phyloP scores from a whole-genome alignment of 2,329 filamentous ascomycete genomes.

The Pseudogymnoascus sp. region DNA sequence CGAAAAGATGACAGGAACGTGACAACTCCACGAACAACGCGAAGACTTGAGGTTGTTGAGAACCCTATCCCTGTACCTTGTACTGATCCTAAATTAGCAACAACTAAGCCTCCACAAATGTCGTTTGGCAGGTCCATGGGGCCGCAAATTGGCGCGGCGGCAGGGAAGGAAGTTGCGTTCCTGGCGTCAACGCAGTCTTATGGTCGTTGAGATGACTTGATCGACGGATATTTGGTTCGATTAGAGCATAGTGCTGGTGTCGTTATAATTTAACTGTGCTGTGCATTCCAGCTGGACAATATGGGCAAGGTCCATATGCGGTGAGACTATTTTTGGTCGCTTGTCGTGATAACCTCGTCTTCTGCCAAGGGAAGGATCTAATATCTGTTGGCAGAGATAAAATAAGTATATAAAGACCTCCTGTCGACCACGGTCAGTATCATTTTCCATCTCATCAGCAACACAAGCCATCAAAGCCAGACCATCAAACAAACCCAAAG shows the following conservation, averaged over 20 bases:
- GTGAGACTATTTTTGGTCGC: neutral
- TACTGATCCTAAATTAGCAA: neutral
- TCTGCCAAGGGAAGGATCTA: neutral
- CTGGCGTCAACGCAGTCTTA: neutral
- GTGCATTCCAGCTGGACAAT: neutral
- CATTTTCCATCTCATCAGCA: neutral
- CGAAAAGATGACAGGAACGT: neutral
- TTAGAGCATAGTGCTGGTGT: neutral
- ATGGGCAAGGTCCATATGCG: too few species aligned
- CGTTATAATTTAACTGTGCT: neutral
- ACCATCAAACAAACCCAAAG: neutral
- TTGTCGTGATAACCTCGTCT: neutral
- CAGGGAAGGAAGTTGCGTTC: neutral
- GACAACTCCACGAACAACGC: neutral
- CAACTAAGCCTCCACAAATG: neutral
- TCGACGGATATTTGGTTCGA: neutral
- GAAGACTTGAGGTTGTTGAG: neutral
- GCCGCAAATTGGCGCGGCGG: neutral
- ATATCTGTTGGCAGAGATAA: neutral
- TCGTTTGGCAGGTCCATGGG: neutral
- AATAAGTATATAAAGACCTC: neutral
- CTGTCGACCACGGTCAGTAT: neutral
- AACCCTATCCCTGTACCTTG: neutral
- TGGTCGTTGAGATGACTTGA: neutral
- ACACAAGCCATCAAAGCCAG: neutral